phyloP scores from a whole-genome alignment of 768 basidiomycete species.

The Lactarius quietus region DNA sequence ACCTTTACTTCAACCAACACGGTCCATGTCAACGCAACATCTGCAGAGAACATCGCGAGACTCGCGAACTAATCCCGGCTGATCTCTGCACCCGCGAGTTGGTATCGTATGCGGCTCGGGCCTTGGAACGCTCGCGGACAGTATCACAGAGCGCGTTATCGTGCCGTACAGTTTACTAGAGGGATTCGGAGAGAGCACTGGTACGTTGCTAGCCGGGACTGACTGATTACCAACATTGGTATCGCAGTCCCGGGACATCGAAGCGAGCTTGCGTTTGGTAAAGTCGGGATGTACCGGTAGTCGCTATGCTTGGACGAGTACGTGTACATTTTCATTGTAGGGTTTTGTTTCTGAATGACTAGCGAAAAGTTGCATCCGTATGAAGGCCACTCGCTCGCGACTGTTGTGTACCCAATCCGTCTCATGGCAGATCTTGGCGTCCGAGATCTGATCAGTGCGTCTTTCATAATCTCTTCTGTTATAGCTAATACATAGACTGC shows the following conservation, averaged over 20 bases:
- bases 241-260: constrained; percentile 72
- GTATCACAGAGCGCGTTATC: constrained; percentile 50
- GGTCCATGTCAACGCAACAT: constrained; percentile 23
- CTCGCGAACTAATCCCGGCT: constrained; percentile 32
- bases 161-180: constrained; percentile 66
- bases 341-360: constrained; percentile 1
- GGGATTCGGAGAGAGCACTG: constrained; percentile 76
- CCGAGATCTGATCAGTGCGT: constrained; percentile 68
- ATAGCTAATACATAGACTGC: not conserved
- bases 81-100: constrained; percentile 55
- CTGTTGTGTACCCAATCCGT: constrained; percentile 75
- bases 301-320: constrained; percentile 87
- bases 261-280: constrained; percentile 77
- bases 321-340: constrained; percentile 26
- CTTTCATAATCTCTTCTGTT: constrained; percentile 6
- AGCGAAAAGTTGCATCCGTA: constrained; percentile 73
- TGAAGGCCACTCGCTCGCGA: constrained; percentile 70
- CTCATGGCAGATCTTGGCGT: constrained; percentile 77
- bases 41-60: constrained; percentile 32
- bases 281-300: constrained; percentile 76
- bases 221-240: not conserved
- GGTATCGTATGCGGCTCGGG: constrained; percentile 90
- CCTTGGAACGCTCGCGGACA: constrained; percentile 66
- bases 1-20: not conserved
- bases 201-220: constrained; percentile 36